These are phyloP conservation scores for Biscogniauxia mediterranea DNA, from an alignment of 2,329 filamentous ascomycete species.

Conservation along the genomic window DNA sequence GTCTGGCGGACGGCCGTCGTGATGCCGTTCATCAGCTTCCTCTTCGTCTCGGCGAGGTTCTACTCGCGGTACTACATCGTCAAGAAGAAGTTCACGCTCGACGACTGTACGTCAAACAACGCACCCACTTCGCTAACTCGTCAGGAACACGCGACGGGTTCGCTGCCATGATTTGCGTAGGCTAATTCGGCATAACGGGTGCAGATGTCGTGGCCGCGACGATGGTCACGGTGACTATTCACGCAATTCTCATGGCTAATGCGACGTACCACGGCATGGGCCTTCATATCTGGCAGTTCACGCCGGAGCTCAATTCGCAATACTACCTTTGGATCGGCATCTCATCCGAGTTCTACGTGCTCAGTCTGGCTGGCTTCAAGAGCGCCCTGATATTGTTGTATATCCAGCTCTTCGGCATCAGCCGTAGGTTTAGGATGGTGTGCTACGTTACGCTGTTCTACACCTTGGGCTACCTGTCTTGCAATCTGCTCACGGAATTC, in stretches of 20 bases:
- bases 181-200: neutral
- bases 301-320: constrained; percentile 27
- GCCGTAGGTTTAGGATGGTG: constrained; percentile 26
- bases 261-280: constrained; percentile 33
- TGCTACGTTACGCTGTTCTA: constrained; percentile 31
- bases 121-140: neutral
- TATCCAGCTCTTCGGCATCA: constrained; percentile 30
- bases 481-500: constrained; percentile 47
- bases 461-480: constrained; percentile 58
- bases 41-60: constrained; percentile 28
- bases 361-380: constrained; percentile 32
- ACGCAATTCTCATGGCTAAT: constrained; percentile 28
- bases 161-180: neutral
- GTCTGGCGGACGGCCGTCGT: constrained; percentile 28
- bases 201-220: constrained; percentile 29
- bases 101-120: constrained; percentile 27
- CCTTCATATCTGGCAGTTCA: constrained; percentile 32
- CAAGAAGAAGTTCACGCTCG: constrained; percentile 18
- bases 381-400: constrained; percentile 29
- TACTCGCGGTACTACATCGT: constrained; percentile 26
- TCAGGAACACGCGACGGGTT: too few species aligned
- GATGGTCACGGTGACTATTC: constrained; percentile 25
- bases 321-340: constrained; percentile 34
- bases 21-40: constrained; percentile 29
- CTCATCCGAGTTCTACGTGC: constrained; percentile 30